A percentile compares a stretch with the other conserved stretches of the same genome.
Conservation (phyloP, 2,329 filamentous ascomycete genomes). For the Aureobasidium sp. region DNA sequence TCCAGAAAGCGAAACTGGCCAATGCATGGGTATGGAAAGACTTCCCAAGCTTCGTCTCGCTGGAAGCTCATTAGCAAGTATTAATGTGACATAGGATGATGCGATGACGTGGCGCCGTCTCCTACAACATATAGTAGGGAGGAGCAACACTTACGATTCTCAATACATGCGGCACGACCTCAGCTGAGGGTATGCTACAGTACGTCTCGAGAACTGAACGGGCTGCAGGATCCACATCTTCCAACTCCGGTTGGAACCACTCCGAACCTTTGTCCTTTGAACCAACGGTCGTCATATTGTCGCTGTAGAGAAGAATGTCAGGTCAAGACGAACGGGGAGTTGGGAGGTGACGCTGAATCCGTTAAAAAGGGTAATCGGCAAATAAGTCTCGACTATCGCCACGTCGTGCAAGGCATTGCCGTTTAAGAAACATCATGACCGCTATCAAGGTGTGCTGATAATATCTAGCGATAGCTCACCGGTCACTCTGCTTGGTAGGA, state of each 20-base stretch:
- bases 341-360: neutral
- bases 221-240: conserved; percentile 26
- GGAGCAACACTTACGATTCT: conserved; percentile 24
- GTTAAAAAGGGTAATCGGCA: neutral
- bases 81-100: neutral
- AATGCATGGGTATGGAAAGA: conserved; percentile 21
- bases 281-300: conserved; percentile 5
- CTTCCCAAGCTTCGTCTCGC: conserved; percentile 22
- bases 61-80: neutral
- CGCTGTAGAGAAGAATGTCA: neutral
- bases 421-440: neutral
- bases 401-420: neutral
- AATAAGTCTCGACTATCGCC: neutral
- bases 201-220: conserved; percentile 34
- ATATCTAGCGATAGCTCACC: neutral
- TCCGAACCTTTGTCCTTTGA: conserved; percentile 14
- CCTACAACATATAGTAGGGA: neutral
- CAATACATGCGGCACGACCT: conserved; percentile 33
- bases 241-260: conserved; percentile 29
- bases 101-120: too few relatives aligned
- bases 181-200: conserved; percentile 30
- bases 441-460: neutral
- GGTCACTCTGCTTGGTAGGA: neutral
- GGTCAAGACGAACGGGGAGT: too few relatives aligned
- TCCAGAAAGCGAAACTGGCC: conserved; percentile 21